A percentile compares a stretch with the other conserved stretches of the same genome.
Conservation (phyloP, 2,329 filamentous ascomycete species). For the Botrytis cinerea region DNA sequence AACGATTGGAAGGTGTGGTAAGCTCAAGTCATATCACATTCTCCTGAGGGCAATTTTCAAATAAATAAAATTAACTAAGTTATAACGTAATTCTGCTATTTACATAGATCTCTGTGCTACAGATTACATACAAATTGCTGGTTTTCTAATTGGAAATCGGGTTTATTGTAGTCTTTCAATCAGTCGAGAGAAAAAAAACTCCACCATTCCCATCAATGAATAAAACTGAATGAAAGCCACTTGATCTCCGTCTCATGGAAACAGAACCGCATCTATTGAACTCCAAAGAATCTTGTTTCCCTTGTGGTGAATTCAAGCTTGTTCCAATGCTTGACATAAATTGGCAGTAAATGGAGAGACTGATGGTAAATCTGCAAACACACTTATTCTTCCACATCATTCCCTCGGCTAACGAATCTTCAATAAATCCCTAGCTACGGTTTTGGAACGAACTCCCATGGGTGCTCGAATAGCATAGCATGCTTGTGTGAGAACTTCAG, state of each 20-base stretch:
- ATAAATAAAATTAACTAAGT: too few species aligned
- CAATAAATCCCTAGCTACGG: not conserved
- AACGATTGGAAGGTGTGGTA: not conserved
- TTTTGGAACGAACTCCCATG: not conserved
- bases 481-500: not conserved
- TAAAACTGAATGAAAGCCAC: not conserved
- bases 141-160: not conserved
- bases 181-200: not conserved
- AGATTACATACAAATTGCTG: not conserved
- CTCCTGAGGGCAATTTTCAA: not conserved
- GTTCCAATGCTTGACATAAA: not conserved
- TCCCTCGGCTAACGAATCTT: not conserved
- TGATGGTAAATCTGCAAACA: not conserved
- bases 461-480: not conserved
- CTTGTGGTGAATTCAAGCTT: not conserved
- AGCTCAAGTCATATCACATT: not conserved
- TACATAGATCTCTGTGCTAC: not conserved
- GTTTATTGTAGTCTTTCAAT: not conserved
- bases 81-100: not conserved
- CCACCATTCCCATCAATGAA: not conserved
- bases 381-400: not conserved
- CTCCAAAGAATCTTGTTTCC: not conserved
- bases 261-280: not conserved
- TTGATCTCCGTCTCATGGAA: not conserved
- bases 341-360: not conserved